Base-by-base conservation (phyloP, 345 rosid species). In the Salix caprea region DNA sequence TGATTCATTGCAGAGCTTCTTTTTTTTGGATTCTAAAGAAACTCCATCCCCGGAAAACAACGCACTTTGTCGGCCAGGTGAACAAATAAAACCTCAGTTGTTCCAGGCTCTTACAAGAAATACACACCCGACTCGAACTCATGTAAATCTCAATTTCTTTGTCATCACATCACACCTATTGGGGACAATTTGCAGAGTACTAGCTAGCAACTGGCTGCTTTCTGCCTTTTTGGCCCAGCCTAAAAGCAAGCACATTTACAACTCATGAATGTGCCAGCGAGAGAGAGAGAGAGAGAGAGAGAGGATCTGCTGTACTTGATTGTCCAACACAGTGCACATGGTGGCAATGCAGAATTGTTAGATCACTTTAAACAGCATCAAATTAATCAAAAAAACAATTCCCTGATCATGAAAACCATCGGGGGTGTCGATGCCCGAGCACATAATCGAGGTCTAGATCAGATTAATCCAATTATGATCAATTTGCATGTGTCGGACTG, bases 371-470 rank as follows among this genome's bases (percentile, higher is more conserved):
- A 32, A 19, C 26, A 46, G 1, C 26, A 74, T 11, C 44, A 4
- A 18, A 67, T 26, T 23, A 12, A 75, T 75, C 56, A 65, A 60
- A 52, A 32, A 54, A 39, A 40, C 40, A 0, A 54, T 67, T 26
- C 67, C 46, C 65, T 72, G 68, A 76, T 72, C 74, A 80, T 80
- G 23, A 18, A 37, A 28, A 24, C 80, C 80, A 76, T 61, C 66
- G 14, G 46, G 11, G 16, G 54, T 18, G 61, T 79, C 70, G 14
- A 39, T 74, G 70, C 40, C 6, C 50, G 48, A 7, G 24, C 82
- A 76, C 68, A 66, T 62, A 48, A 68, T 78, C 77, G 4, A 65
- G 61, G 28, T 8, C 21, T 24, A 1, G 24, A 75, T 67, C 73
- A 72, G 32, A 46, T 61, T 34, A 73, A 67, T 62, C 24, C 34